These are phyloP conservation scores for Penicillium sp. DNA, from an alignment of 2,329 filamentous ascomycete genomes.

Conservation along the genomic window DNA sequence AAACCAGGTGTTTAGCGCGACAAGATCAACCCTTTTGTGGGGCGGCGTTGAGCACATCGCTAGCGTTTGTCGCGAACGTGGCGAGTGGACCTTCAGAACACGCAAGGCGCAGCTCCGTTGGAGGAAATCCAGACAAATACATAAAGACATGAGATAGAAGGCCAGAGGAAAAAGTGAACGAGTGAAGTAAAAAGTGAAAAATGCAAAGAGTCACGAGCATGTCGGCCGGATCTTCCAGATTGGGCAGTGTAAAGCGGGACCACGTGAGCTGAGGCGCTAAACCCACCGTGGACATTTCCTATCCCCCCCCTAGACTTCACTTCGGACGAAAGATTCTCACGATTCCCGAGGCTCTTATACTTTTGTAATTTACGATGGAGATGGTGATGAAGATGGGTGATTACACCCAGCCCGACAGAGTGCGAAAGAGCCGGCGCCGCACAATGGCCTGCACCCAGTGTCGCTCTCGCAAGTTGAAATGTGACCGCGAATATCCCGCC, in stretches of 20 bases:
- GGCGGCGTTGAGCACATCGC: background rate
- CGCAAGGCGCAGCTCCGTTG: no score
- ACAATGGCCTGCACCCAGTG: conserved; percentile 47
- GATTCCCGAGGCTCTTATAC: background rate
- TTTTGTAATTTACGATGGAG: background rate
- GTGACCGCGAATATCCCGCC: conserved; percentile 45
- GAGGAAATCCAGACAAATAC: no score
- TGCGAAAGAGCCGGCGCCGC: conserved; percentile 41
- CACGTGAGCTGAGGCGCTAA: background rate
- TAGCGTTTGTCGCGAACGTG: background rate
- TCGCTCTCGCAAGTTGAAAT: conserved; percentile 45
- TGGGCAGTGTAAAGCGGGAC: conserved; percentile 8
- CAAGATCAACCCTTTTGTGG: background rate
- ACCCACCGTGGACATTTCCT: background rate
- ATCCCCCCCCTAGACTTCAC: background rate
- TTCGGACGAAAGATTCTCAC: conserved; percentile 3
- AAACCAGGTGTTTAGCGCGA: background rate
- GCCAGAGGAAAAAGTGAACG: no score
- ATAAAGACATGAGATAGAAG: no score
- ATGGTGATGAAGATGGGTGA: conserved; percentile 13
- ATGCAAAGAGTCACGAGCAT: background rate
- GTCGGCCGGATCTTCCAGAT: conserved; percentile 19
- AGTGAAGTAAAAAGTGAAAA: background rate
- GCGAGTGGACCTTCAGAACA: background rate
- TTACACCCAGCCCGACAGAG: conserved; percentile 25